phyloP scores from a whole-genome alignment of 1,139 yeast genomes.

The Yamadazyma membranifaciens region DNA sequence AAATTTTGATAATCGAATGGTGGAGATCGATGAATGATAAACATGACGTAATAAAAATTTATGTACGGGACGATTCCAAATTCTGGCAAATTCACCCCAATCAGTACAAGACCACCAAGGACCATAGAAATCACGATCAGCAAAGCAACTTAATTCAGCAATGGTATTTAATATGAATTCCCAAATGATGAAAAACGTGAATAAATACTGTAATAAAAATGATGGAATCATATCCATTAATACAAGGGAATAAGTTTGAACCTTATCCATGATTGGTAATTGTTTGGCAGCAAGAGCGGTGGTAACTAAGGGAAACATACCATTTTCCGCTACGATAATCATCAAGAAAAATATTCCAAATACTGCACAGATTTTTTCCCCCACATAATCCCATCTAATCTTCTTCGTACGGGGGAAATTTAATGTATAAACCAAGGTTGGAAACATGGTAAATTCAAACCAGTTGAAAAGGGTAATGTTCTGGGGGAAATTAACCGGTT shows the following conservation, averaged over 20 bases:
- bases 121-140: constrained; percentile 90
- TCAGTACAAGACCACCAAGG: constrained; percentile 97
- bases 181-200: constrained; percentile 90
- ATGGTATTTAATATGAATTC: constrained; percentile 85
- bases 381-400: constrained; percentile 69
- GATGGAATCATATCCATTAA: constrained; percentile 79
- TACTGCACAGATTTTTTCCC: constrained; percentile 71
- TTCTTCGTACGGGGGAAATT: constrained; percentile 73
- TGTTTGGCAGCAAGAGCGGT: constrained; percentile 51
- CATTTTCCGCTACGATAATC: constrained; percentile 78
- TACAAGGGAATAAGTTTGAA: constrained; percentile 56
- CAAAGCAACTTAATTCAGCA: constrained; percentile 83
- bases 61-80: constrained; percentile 97
- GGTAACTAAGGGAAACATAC: constrained; percentile 73
- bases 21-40: constrained; percentile 85
- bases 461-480: constrained; percentile 68
- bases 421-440: constrained; percentile 81
- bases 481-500: constrained; percentile 53
- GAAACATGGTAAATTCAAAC: constrained; percentile 81
- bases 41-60: constrained; percentile 87
- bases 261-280: constrained; percentile 45
- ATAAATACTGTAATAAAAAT: constrained; percentile 67
- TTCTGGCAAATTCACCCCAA: constrained; percentile 91
- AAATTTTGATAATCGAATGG: constrained; percentile 60
- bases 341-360: constrained; percentile 84